Evolutionary conservation across 116 monocot genomes (phyloP).

Genomic region (Phalaenopsis hybrid): DNA sequence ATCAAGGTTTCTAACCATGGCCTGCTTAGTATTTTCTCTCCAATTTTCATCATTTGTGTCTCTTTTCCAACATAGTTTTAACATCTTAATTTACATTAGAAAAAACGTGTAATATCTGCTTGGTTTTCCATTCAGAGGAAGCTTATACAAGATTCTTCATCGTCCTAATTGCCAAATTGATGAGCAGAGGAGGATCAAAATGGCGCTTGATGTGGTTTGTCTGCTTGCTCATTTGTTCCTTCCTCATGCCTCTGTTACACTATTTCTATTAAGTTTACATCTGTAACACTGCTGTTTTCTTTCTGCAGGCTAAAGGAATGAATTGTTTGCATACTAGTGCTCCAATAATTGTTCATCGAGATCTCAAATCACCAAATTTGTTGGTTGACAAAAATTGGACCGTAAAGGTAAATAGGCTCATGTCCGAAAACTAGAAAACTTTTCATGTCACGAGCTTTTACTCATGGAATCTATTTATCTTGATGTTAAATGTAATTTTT

Average conservation of each 20-base stretch:
- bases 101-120: neutral
- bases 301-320: conserved; percentile 88
- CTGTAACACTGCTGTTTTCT: neutral
- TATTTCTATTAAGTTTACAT: neutral
- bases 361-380: conserved; percentile 97
- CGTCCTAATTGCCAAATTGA: conserved; percentile 97
- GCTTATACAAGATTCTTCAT: conserved; percentile 93
- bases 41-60: neutral
- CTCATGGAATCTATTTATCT: neutral
- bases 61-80: neutral
- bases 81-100: neutral
- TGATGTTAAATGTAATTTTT: neutral
- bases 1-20: neutral
- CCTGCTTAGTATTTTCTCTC: neutral
- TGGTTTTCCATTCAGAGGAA: conserved; percentile 58
- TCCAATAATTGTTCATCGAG: conserved; percentile 96
- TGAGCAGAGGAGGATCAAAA: conserved; percentile 85
- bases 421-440: neutral
- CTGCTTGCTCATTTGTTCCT: neutral
- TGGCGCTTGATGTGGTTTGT: conserved; percentile 99
- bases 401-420: conserved; percentile 60
- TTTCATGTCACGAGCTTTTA: neutral
- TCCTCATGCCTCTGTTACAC: neutral
- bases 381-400: conserved; percentile 97
- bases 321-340: conserved; percentile 88